These are phyloP conservation scores for Rhodotorula mucilaginosa DNA, from an alignment of 1,284 basidiomycete genomes.

Conservation along the genomic window DNA sequence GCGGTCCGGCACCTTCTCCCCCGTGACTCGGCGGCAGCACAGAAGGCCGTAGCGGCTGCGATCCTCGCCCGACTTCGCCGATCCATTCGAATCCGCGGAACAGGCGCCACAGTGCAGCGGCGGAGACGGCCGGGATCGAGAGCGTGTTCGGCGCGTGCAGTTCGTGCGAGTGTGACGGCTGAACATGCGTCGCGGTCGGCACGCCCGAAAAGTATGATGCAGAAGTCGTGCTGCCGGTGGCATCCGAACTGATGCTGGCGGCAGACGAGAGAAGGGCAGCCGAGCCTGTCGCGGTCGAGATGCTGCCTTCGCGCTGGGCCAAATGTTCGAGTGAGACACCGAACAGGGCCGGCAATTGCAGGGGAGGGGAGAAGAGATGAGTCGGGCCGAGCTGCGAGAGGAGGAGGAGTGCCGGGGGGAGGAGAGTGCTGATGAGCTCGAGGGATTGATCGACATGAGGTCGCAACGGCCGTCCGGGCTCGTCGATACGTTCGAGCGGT, in stretches of 20 bases:
- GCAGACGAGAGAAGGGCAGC: constrained; percentile 22
- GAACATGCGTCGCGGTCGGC: constrained; percentile 16
- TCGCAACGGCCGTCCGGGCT: not conserved
- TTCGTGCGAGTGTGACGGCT: constrained; percentile 38
- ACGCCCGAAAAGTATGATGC: constrained; percentile 17
- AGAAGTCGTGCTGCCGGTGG: constrained; percentile 29
- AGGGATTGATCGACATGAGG: constrained; percentile 32
- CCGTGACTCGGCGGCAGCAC: constrained; percentile 4
- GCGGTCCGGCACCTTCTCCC: constrained; percentile 8
- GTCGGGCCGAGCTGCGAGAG: constrained; percentile 43
- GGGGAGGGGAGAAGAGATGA: constrained; percentile 40
- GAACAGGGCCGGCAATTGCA: constrained; percentile 27
- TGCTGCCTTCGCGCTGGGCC: constrained; percentile 17
- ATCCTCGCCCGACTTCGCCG: constrained; percentile 34
- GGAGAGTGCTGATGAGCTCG: constrained; percentile 38
- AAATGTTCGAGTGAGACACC: constrained; percentile 21
- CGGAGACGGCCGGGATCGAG: constrained; percentile 41
- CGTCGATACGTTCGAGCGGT: constrained; percentile 19
- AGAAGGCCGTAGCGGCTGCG: constrained; percentile 26
- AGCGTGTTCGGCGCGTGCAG: constrained; percentile 43
- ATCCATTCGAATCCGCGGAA: constrained; percentile 43
- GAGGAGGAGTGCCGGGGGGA: constrained; percentile 40
- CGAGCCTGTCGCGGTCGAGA: constrained; percentile 21
- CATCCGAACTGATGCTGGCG: constrained; percentile 37
- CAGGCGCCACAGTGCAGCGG: constrained; percentile 43